Evolutionary conservation across 129 eudicot species (phyloP), one percentile per base, ranked within the genome.

Genomic region (Flaveria ramosissima): DNA sequence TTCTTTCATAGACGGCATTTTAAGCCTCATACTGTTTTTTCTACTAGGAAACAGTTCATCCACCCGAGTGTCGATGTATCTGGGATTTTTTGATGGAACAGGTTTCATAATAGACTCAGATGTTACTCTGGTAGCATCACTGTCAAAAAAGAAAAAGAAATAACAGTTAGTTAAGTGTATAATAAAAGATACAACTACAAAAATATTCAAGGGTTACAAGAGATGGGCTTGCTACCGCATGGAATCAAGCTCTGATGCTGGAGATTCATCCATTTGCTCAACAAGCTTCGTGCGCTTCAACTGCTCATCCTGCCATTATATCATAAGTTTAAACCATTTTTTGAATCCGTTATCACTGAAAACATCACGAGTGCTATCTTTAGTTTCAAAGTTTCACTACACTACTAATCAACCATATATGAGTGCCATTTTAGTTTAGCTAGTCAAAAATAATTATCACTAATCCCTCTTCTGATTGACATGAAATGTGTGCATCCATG

Each of bases 251-350:
- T 26, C 69, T 7, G 82, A 81, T 23, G 48, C 75, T 48, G 83
- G 60, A 78, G 91, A 81, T 83, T 86, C 87, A 52, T 82, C 82
- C 4, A 68, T 79, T 56, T 43, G 57, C 45, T 84, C 89, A 53
- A 73, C 56, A 1, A 52, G 32, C 46, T 55, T 78, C 71, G 85
- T 87, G 52, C 82, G 84, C 80, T 87, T 89, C 73, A 87, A 80
- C 60, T 86, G 89, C 83, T 92, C 97, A 7, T 89, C 92, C 97
- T 92, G 86, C 50, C 81, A 84, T 41, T 30, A 17, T 53, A 48
- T 77, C 13, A 57, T 2, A 56, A 46, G 2, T 53, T 30, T 17
- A 30, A 17, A 71, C 21, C 8, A 48, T n/a, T 30, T 47, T 9
- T 8, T 66, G 9, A 15, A 39, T 39, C 3, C 7, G 26, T 36